Evolutionary conservation across 2,329 filamentous ascomycete species (phyloP), one percentile per base, ranked within the genome.

Genomic region (Aspergillus viridinutans): DNA sequence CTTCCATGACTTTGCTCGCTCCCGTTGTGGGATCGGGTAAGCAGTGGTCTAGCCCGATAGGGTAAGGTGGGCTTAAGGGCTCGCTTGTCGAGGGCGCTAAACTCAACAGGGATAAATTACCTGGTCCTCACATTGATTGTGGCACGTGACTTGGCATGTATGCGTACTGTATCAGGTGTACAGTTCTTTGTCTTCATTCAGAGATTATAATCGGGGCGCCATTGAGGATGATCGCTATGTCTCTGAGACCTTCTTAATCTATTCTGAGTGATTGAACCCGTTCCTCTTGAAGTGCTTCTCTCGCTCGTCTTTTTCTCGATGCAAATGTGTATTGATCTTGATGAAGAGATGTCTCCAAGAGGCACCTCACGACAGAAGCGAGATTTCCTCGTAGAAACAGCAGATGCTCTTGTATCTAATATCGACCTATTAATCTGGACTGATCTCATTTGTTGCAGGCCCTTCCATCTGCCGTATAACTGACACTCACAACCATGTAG

Each of bases 21-120:
- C 61, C 66, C 67, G 67, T 73, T 75, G 72, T 75, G 72, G 72
- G 72, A 74, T 74, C 70, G 68, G 69, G 64, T 72, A 71, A 71
- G 64, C 63, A 58, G 56, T 14, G 49, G 62, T 45, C 72, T 75
- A 75, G 53, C 72, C 65, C 0, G 0, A 40, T 65, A 50, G 7
- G 69, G 70, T 47, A 62, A 67, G 56, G 65, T 62, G 61, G 38
- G 53, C n/a, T 43, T 40, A 58, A 70, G 71, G 69, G 69, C 70
- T 74, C 72, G 72, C 71, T 72, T 74, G 68, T 57, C 47, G 43
- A 14, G 5, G 2, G 43, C 54, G 48, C 67, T 72, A 72, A 55
- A 1, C 62, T 52, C 0, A 26, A 63, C 28, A 7, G 2, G 38
- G 42, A 52, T 28, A 1, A 57, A 58, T n/a, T 54, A 59, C 49